These are phyloP conservation scores for Triticum monococcum DNA, from an alignment of 176 grass and related monocot species.

Conservation along the genomic window DNA sequence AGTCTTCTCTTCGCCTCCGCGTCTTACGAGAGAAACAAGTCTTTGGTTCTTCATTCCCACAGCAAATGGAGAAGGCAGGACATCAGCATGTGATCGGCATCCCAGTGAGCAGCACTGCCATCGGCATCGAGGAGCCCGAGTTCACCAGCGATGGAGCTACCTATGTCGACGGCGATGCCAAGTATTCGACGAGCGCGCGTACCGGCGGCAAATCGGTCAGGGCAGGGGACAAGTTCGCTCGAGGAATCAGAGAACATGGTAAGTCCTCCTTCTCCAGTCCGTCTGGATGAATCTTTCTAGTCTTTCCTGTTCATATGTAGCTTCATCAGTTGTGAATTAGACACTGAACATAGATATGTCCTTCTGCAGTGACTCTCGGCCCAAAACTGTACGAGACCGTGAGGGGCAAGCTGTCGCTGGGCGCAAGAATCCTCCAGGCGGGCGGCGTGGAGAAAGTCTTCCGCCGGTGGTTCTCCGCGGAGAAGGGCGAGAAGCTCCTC, in stretches of 20 bases:
- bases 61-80: conserved; percentile 41
- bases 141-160: conserved; percentile 28
- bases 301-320: background rate
- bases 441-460: conserved; percentile 86
- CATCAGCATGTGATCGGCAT: conserved; percentile 71
- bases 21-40: background rate
- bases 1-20: background rate
- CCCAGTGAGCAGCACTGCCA: conserved; percentile 63
- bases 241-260: conserved; percentile 85
- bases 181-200: conserved; percentile 6
- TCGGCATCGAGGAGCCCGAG: conserved; percentile 57
- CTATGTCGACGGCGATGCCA: conserved; percentile 7
- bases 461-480: conserved; percentile 52
- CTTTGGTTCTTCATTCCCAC: background rate
- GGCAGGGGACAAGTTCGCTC: conserved; percentile 46
- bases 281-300: background rate
- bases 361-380: conserved; percentile 53
- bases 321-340: background rate
- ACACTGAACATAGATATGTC: background rate
- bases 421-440: conserved; percentile 62
- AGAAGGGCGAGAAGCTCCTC: conserved; percentile 56
- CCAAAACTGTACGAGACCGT: conserved; percentile 74
- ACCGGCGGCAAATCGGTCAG: conserved; percentile 39
- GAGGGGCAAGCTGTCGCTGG: conserved; percentile 77
- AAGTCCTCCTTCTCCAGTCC: background rate